Base-by-base conservation (phyloP, 2,329 filamentous ascomycete species). In the Fusarium poae region DNA sequence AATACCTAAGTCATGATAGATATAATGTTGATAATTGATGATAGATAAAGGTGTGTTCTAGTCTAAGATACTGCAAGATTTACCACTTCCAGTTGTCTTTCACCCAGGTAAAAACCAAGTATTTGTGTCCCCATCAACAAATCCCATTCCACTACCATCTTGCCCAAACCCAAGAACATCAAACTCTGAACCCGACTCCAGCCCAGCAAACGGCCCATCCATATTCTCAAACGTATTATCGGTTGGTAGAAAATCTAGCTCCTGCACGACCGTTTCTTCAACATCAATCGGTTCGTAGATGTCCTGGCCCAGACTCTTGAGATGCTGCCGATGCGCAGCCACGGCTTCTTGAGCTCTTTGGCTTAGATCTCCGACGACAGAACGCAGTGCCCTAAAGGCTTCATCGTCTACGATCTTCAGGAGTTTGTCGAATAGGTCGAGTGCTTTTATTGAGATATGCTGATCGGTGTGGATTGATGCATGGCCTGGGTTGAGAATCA, bases 401-500 rank as follows among this genome's bases (percentile, higher is more conserved):
- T 67, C 46, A 27, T 72, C 68, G 8, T 74, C 60, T 11, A 72
- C n/a, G 2, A 74, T 25, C 6, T 57, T 57, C 5, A 74, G 62
- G 2, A 74, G 63, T 16, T 70, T 71, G 30, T 79, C 71, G 29
- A 78, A 76, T 0, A 79, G 53, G 7, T 65, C 60, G 2, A 79
- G 53, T 1, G 75, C 68, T 25, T 75, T 75, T 15, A 70, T 52
- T 7, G 73, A 67, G 4, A 80, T 62, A 32, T 71, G 68, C 29
- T 76, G 73, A 43, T 80, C 78, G 7, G 72, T 42, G 4, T 72
- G 57, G 8, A 78, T 65, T 0, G 56, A 35, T 1, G 57, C 53
- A 50, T 78, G 74, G 1, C 63, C 63, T 1, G 78, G 79, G 11
- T 76, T 66, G 18, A 77, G 57, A 11, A 74, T 63, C 63, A 78